These are phyloP conservation scores for Vickermania spadyakhi DNA, from an alignment of 208 protist genomes.

Conservation along the genomic window DNA sequence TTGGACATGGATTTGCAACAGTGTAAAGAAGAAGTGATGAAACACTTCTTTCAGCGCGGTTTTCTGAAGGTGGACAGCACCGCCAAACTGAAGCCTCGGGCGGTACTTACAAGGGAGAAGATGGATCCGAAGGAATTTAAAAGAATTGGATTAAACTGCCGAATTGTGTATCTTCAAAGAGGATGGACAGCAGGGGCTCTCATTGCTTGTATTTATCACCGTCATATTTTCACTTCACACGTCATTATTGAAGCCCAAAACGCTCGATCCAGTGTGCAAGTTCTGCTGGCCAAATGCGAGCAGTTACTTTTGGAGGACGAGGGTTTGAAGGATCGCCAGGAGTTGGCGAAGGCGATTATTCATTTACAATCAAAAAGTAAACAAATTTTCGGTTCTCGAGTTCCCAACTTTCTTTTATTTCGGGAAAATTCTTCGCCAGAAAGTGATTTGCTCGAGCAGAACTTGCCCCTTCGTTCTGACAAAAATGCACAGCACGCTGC, in stretches of 20 bases:
- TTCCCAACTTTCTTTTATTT: constrained; percentile 70
- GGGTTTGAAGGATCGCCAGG: constrained; percentile 24
- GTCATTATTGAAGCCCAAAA: constrained; percentile 77
- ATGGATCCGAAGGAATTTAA: no score
- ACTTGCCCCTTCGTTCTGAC: constrained; percentile 21
- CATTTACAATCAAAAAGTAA: constrained; percentile 71
- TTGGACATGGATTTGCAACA: constrained; percentile 34
- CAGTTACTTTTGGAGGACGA: constrained; percentile 28
- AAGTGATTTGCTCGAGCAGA: constrained; percentile 64
- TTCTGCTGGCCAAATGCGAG: constrained; percentile 54
- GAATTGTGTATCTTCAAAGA: constrained; percentile 27
- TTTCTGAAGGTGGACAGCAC: constrained; percentile 21
- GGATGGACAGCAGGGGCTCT: constrained; percentile 57
- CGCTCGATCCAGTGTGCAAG: constrained; percentile 42
- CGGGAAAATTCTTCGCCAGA: constrained; percentile 41
- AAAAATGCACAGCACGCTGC: not conserved
- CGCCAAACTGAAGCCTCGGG: not conserved
- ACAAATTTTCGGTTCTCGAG: constrained; percentile 66
- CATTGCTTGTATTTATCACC: constrained; percentile 67
- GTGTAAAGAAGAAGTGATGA: constrained; percentile 33
- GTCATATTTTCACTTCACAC: constrained; percentile 59
- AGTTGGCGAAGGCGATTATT: constrained; percentile 53
- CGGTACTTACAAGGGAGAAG: not conserved
- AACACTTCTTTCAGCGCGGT: constrained; percentile 21
- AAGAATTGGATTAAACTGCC: no score